phyloP scores from a whole-genome alignment of 2,329 filamentous ascomycete genomes.

The Beauveria australis region DNA sequence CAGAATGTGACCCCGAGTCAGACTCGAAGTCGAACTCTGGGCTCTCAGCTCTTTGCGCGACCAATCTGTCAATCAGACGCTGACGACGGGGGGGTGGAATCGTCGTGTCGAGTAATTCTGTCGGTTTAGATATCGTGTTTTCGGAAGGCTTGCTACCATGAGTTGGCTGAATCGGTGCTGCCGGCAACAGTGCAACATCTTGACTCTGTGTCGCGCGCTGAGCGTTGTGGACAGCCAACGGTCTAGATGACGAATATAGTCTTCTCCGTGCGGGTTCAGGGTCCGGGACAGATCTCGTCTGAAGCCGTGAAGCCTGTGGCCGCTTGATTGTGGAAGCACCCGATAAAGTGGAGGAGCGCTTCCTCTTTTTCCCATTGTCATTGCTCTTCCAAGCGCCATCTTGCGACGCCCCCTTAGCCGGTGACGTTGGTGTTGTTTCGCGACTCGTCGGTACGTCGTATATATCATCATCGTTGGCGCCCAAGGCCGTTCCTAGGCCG shows the following conservation, averaged over 20 bases:
- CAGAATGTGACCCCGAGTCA: conserved; percentile 13
- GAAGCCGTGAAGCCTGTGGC: neutral
- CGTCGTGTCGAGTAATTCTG: neutral
- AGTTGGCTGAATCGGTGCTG: neutral
- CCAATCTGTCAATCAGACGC: conserved; percentile 36
- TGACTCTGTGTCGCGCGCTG: neutral
- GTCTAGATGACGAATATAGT: neutral
- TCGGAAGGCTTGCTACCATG: too few relatives aligned
- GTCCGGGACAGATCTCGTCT: neutral
- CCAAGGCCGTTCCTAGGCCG: neutral
- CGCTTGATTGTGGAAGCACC: neutral
- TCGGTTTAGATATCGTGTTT: neutral
- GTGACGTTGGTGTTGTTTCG: conserved; percentile 1
- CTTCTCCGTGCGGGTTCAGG: neutral
- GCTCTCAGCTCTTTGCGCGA: conserved; percentile 30
- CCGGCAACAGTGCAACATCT: neutral
- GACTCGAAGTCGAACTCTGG: conserved; percentile 19
- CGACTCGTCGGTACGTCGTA: conserved; percentile 7
- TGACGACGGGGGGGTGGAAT: neutral
- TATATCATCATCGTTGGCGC: conserved; percentile 6
- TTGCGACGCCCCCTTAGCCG: neutral
- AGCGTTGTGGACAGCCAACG: neutral
- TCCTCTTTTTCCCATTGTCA: conserved; percentile 3
- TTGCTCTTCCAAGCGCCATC: neutral
- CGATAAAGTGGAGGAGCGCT: conserved; percentile 2